These are phyloP conservation scores for Aspergillus phoenicis DNA, from an alignment of 2,329 filamentous ascomycete species.

Conservation along the genomic window DNA sequence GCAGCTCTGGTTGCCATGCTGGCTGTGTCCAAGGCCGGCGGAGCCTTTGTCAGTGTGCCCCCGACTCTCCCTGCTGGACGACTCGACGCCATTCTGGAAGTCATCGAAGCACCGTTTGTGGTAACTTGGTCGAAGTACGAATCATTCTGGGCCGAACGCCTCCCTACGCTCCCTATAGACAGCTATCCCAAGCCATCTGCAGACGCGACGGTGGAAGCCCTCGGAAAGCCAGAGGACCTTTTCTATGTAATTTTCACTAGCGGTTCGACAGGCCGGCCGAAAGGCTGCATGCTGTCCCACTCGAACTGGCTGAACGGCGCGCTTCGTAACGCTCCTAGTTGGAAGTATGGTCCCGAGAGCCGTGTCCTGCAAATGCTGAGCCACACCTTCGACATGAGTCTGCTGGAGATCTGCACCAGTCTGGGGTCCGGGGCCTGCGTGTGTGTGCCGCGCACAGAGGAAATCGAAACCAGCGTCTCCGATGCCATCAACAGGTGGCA, in stretches of 20 bases:
- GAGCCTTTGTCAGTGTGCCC: neutral
- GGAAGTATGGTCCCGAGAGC: neutral
- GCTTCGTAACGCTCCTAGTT: neutral
- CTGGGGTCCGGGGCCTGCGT: neutral
- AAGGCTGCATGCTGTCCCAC: slow-evolving; percentile 9
- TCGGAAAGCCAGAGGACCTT: neutral
- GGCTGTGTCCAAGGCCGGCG: neutral
- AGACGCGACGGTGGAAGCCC: neutral
- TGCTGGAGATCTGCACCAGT: slow-evolving; percentile 1
- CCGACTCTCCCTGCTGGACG: neutral
- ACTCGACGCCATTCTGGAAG: neutral
- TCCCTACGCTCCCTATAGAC: neutral
- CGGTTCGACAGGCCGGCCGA: neutral
- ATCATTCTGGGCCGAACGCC: neutral
- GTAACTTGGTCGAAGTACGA: neutral
- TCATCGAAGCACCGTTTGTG: neutral
- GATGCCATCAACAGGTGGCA: slow-evolving; percentile 17
- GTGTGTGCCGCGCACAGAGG: slow-evolving; percentile 2
- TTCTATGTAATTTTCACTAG: neutral
- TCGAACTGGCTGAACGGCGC: neutral
- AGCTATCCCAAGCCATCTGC: neutral
- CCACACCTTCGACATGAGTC: slow-evolving; percentile 11
- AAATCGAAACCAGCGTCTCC: neutral
- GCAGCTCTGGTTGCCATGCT: neutral
- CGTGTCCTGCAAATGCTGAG: neutral